These are phyloP conservation scores for Neofusicoccum sp. DNA, from an alignment of 2,329 filamentous ascomycete genomes.

Conservation along the genomic window DNA sequence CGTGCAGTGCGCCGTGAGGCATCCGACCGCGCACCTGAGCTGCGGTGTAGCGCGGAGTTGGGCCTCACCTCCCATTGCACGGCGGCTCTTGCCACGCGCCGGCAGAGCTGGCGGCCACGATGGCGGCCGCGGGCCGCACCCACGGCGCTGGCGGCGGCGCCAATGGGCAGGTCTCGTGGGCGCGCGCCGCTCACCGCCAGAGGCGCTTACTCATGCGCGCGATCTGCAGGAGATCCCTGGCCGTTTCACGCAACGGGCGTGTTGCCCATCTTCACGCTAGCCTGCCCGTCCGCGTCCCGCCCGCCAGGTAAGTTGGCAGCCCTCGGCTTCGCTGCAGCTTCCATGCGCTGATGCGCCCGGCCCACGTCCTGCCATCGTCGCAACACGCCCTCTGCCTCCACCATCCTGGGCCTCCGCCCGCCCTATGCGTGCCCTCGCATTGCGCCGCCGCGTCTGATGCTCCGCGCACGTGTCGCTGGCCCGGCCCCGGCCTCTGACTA, in stretches of 20 bases:
- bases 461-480: slow-evolving; percentile 10
- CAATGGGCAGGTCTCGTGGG: not conserved
- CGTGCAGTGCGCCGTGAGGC: slow-evolving; percentile 6
- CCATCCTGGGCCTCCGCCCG: slow-evolving; percentile 11
- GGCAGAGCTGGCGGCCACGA: not conserved
- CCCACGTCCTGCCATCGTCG: not conserved
- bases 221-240: slow-evolving; percentile 21
- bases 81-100: slow-evolving; percentile 13
- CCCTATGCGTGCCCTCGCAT: not conserved
- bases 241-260: slow-evolving; percentile 15
- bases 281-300: slow-evolving; percentile 1
- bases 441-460: not conserved
- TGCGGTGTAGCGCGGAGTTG: slow-evolving; percentile 11
- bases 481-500: too few species aligned
- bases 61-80: slow-evolving; percentile 7
- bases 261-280: slow-evolving; percentile 6
- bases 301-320: slow-evolving; percentile 6
- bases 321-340: slow-evolving; percentile 8
- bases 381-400: slow-evolving; percentile 3
- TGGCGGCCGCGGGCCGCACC: not conserved
- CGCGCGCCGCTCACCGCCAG: not conserved
- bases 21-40: not conserved
- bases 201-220: not conserved
- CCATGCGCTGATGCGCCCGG: not conserved
- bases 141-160: not conserved